Evolutionary conservation across 2,329 filamentous ascomycete genomes (phyloP).

Genomic region (Trichoderma simmonsii): DNA sequence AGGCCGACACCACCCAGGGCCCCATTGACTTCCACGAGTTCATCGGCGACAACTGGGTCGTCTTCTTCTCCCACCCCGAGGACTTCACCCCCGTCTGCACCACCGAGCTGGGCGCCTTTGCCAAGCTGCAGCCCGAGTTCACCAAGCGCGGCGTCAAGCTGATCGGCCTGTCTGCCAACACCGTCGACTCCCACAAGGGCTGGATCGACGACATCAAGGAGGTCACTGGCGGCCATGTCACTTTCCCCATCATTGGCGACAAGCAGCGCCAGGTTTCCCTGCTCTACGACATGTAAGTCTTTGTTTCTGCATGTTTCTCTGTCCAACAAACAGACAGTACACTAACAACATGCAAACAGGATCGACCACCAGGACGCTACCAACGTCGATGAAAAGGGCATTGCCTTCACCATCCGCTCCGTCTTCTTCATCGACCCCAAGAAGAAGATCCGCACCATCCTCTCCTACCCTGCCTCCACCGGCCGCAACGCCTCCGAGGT

Average conservation of each 20-base stretch:
- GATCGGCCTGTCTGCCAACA: conserved; percentile 87
- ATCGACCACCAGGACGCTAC: conserved; percentile 77
- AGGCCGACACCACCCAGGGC: conserved; percentile 74
- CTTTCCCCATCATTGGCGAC: conserved; percentile 80
- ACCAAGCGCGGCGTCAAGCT: conserved; percentile 83
- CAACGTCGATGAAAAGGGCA: conserved; percentile 77
- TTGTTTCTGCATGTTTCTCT: neutral
- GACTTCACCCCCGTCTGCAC: conserved; percentile 97
- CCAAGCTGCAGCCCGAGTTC: conserved; percentile 86
- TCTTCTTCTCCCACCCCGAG: conserved; percentile 81
- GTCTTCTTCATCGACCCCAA: conserved; percentile 93
- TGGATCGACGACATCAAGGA: conserved; percentile 91
- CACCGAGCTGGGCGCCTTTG: conserved; percentile 89
- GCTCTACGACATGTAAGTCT: conserved; percentile 70
- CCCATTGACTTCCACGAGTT: conserved; percentile 81
- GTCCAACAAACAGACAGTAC: too few relatives aligned
- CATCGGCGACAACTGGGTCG: conserved; percentile 73
- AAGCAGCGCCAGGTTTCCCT: conserved; percentile 73
- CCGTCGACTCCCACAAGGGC: conserved; percentile 73
- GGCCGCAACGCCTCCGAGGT: conserved; percentile 81
- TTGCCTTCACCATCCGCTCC: conserved; percentile 90
- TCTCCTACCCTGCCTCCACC: conserved; percentile 88
- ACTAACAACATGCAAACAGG: conserved; percentile 38
- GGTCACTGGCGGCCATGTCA: conserved; percentile 66
- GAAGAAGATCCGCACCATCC: conserved; percentile 90